Base-by-base conservation (phyloP, 768 basidiomycete species). In the Agaricus sinodeliciosus region DNA sequence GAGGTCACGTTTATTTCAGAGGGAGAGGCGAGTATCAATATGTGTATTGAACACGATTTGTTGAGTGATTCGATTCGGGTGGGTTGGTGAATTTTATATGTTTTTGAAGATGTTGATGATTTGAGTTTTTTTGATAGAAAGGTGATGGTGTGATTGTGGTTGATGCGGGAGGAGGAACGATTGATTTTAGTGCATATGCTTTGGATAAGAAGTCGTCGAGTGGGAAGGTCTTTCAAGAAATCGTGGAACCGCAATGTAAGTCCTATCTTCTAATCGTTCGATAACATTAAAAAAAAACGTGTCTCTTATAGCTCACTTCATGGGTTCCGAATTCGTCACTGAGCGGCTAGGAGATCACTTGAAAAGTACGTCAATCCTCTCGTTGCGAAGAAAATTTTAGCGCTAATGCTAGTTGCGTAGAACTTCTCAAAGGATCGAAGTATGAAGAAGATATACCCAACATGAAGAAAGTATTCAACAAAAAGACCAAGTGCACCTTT, bases 11-110 rank as follows among this genome's bases (percentile, higher is more conserved):
- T 84, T 44, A 72, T 84, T 19, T 81, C 81, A 0, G 82, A 84
- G 56, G 82, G 81, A 0, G 82, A 85, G 56, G 82, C 82, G 0
- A 79, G 76, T 59, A 59, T 83, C 5, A 75, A 83, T 56, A 82
- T 70, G 59, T 79, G 78, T 48, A 66, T 81, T 18, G 64, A 71
- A 16, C 74, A 69, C 40, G 71, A 77, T 1, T 48, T 78, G 5
- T 65, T 57, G 35, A 51, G 56, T 19, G 57, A 60, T 9, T 60
- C 60, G 0, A 49, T 57, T n/a, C 28, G 57, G 39, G 65, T 64
- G 22, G 22, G 22, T n/a, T 22, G 22, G 22, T 22, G 22, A 3
- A 49, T 44, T 51, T 22, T 13, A 15, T 50, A 31, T 11, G 31
- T 34, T 28, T 50, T 27, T 43, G 19, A n/a, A 3, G 19, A 19